Percentiles rank a stretch among this genome's conserved stretches.
Evolutionary conservation across 1,284 basidiomycete species (phyloP).

Genomic region (Leccinum cinnamomeum): DNA sequence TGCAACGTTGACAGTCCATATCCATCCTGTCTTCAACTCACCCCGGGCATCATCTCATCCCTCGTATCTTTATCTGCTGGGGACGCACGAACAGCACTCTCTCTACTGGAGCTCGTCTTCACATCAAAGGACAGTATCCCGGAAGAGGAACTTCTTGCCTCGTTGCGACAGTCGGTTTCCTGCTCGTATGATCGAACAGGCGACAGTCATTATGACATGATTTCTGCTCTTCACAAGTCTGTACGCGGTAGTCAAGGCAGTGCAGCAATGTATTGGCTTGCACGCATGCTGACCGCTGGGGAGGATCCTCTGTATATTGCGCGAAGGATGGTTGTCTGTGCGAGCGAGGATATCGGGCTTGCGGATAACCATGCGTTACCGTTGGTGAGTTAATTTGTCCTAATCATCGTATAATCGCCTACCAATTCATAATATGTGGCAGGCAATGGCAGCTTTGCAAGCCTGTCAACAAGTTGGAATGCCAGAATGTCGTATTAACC

Average conservation of each 20-base stretch:
- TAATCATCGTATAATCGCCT: background rate
- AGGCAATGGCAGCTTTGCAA: constrained; percentile 78
- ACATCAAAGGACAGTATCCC: constrained; percentile 39
- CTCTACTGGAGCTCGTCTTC: constrained; percentile 63
- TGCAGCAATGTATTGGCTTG: constrained; percentile 90
- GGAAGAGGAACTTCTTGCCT: constrained; percentile 48
- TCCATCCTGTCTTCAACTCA: constrained; percentile 46
- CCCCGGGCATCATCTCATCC: constrained; percentile 47
- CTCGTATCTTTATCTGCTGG: constrained; percentile 62
- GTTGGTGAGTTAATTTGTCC: constrained; percentile 45
- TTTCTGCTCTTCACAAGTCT: constrained; percentile 85
- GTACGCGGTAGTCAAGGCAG: constrained; percentile 78
- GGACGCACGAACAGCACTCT: constrained; percentile 70
- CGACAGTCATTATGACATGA: constrained; percentile 83
- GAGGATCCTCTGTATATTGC: constrained; percentile 89
- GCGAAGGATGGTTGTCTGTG: constrained; percentile 79
- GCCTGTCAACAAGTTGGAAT: constrained; percentile 85
- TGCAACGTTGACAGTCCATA: constrained; percentile 17
- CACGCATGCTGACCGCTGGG: constrained; percentile 79
- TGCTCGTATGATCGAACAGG: constrained; percentile 74
- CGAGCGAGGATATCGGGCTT: constrained; percentile 85
- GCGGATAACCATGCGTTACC: constrained; percentile 73
- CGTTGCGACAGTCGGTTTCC: constrained; percentile 55
- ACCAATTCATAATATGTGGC: constrained; percentile 3
- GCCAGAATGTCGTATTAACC: constrained; percentile 78